phyloP scores from a whole-genome alignment of 441 rosid genomes.

The Jatropha multifida region DNA sequence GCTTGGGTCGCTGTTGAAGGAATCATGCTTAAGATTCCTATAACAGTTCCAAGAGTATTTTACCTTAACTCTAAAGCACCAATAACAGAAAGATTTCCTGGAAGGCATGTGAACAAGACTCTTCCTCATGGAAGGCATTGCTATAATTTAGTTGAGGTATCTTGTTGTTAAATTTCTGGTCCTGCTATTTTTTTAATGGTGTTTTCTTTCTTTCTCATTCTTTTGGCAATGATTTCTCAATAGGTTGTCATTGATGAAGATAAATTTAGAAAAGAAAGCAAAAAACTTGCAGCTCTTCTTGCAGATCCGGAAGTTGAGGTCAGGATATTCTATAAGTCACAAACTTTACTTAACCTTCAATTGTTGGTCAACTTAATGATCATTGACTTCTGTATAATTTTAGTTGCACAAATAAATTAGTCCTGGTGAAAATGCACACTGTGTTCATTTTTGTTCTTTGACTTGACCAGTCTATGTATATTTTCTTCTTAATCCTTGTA shows the following conservation, averaged over 20 bases:
- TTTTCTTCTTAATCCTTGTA: neutral
- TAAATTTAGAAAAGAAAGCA: constrained; percentile 69
- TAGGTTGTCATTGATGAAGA: constrained; percentile 74
- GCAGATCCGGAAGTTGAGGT: constrained; percentile 99
- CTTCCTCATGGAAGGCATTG: constrained; percentile 88
- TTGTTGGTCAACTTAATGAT: neutral
- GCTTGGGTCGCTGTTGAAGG: constrained; percentile 97
- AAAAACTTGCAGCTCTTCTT: constrained; percentile 82
- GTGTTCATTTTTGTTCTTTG: neutral
- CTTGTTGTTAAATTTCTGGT: constrained; percentile 17
- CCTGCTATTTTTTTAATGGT: constrained; percentile 11
- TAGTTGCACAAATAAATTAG: neutral
- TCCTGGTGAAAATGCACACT: neutral
- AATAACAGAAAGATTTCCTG: constrained; percentile 67
- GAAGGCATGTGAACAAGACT: constrained; percentile 77
- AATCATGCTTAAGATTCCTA: constrained; percentile 89
- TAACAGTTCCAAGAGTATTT: constrained; percentile 77
- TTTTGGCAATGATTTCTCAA: constrained; percentile 12
- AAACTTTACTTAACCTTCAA: neutral
- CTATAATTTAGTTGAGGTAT: constrained; percentile 84
- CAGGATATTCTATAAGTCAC: constrained; percentile 25
- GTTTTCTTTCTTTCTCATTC: constrained; percentile 15
- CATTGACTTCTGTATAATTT: neutral
- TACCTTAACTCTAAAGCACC: constrained; percentile 79
- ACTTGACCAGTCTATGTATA: neutral